phyloP scores from a whole-genome alignment of 2,329 filamentous ascomycete species.

The Penicillium sp. region DNA sequence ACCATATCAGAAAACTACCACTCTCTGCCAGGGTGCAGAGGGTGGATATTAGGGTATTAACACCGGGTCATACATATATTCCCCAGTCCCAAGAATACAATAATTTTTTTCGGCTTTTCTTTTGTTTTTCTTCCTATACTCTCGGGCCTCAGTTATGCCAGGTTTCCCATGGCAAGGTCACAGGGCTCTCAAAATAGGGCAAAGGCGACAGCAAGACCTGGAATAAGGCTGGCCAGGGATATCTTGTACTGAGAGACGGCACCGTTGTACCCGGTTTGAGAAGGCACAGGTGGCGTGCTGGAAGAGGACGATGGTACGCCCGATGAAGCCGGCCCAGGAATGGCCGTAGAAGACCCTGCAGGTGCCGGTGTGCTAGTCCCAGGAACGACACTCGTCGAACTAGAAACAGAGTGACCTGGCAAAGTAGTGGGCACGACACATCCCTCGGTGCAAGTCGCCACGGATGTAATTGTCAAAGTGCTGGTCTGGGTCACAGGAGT shows the following conservation, averaged over 20 bases:
- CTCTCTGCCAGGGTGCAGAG: slow-evolving; percentile 5
- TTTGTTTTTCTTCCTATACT: slow-evolving; percentile 3
- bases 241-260: slow-evolving; percentile 18
- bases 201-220: slow-evolving; percentile 14
- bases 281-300: not conserved
- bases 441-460: slow-evolving; percentile 17
- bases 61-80: not conserved
- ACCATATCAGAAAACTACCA: slow-evolving; percentile 10
- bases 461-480: slow-evolving; percentile 21
- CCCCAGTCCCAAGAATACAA: slow-evolving; percentile 7
- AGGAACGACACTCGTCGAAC: not conserved
- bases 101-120: slow-evolving; percentile 10
- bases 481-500: slow-evolving; percentile 23
- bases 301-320: not conserved
- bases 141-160: not conserved
- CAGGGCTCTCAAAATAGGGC: slow-evolving; percentile 14
- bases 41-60: slow-evolving; percentile 6
- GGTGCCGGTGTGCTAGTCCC: not conserved
- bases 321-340: not conserved
- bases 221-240: slow-evolving; percentile 14
- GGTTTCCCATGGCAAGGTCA: not conserved
- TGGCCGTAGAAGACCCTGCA: not conserved
- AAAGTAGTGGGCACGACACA: slow-evolving; percentile 9
- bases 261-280: slow-evolving; percentile 15
- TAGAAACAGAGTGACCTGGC: slow-evolving; percentile 1